Conservation (phyloP, 2,329 filamentous ascomycete genomes). For the Pleomassaria siparia region DNA sequence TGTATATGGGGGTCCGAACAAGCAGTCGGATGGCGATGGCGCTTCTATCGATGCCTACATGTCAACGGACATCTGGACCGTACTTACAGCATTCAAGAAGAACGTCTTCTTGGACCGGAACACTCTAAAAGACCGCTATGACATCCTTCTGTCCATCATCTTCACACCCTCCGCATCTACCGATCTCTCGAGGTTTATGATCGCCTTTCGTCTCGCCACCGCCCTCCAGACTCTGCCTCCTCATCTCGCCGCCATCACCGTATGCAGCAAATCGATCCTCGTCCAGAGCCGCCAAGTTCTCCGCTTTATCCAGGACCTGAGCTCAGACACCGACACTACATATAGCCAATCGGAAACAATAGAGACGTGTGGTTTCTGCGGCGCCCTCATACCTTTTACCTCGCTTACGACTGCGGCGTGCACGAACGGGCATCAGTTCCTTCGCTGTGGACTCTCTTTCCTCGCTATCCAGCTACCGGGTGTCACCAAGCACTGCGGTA, state of each 20-base stretch:
- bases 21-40: neutral
- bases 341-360: slow-evolving; percentile 13
- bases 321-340: slow-evolving; percentile 1
- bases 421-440: slow-evolving; percentile 54
- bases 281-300: slow-evolving; percentile 22
- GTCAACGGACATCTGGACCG: neutral
- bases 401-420: slow-evolving; percentile 53
- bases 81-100: slow-evolving; percentile 19
- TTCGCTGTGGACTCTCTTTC: slow-evolving; percentile 58
- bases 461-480: slow-evolving; percentile 57
- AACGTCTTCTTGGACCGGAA: slow-evolving; percentile 25
- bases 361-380: slow-evolving; percentile 58
- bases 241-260: slow-evolving; percentile 13
- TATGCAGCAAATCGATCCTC: slow-evolving; percentile 26
- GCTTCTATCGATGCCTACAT: neutral
- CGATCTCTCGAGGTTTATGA: slow-evolving; percentile 27
- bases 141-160: slow-evolving; percentile 30
- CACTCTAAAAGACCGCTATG: slow-evolving; percentile 34
- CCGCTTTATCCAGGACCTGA: slow-evolving; percentile 20
- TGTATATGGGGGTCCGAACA: neutral
- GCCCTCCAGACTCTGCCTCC: slow-evolving; percentile 20
- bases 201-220: slow-evolving; percentile 33
- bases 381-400: slow-evolving; percentile 50
- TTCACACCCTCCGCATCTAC: slow-evolving; percentile 20
- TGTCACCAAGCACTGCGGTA: slow-evolving; percentile 55